A percentile compares a stretch with the other conserved stretches of the same genome.
phyloP scores from a whole-genome alignment of 1,139 yeast species.

The Lodderomyces parapsilosis region DNA sequence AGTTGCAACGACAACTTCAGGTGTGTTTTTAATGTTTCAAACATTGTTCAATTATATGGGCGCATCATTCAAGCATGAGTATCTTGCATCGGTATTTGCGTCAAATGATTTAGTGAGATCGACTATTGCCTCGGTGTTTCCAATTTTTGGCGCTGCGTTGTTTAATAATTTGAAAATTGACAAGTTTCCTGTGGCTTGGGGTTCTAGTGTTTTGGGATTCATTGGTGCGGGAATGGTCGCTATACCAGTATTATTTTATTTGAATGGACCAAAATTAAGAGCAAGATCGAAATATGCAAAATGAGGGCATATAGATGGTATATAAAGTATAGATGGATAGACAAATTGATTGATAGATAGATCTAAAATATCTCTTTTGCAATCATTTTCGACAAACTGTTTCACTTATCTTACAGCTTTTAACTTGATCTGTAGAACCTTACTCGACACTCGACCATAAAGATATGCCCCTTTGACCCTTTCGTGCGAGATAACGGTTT shows the following conservation, averaged over 20 bases:
- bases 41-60: slow-evolving; percentile 35
- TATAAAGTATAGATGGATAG: not conserved
- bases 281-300: slow-evolving; percentile 44
- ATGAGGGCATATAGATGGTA: not conserved
- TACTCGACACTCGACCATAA: no score
- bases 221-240: slow-evolving; percentile 40
- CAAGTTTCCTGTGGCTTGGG: slow-evolving; percentile 58
- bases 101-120: slow-evolving; percentile 54
- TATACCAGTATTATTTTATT: slow-evolving; percentile 48
- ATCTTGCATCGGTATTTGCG: slow-evolving; percentile 60
- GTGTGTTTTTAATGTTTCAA: slow-evolving; percentile 44
- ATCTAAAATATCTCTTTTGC: no score
- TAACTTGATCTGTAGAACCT: no score
- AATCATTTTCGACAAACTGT: no score
- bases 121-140: slow-evolving; percentile 59
- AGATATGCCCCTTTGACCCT: no score
- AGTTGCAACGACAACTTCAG: slow-evolving; percentile 34
- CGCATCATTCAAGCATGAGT: slow-evolving; percentile 30
- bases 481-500: no score
- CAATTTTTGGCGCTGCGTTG: slow-evolving; percentile 56
- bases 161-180: slow-evolving; percentile 43
- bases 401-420: no score
- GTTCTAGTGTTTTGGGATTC: slow-evolving; percentile 48
- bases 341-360: not conserved
- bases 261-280: slow-evolving; percentile 49